A percentile compares a stretch with the other conserved stretches of the same genome.
These are phyloP conservation scores for Aureobasidium sp. DNA, from an alignment of 2,329 filamentous ascomycete species.

Conservation along the genomic window DNA sequence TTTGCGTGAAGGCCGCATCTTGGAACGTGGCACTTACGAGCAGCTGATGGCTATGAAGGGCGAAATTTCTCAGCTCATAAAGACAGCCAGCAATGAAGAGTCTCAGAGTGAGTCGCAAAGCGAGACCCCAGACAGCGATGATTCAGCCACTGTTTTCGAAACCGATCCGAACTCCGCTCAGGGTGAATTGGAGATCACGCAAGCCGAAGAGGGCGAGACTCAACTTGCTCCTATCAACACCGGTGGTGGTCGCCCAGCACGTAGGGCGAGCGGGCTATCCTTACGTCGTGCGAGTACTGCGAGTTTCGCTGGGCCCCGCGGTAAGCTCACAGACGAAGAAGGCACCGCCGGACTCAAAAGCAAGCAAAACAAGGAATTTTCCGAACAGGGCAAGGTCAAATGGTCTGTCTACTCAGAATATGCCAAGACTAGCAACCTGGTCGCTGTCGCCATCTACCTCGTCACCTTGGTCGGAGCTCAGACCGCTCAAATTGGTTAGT, in stretches of 20 bases:
- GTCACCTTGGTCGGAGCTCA: slow-evolving; percentile 72
- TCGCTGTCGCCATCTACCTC: slow-evolving; percentile 75
- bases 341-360: slow-evolving; percentile 58
- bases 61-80: slow-evolving; percentile 76
- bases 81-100: slow-evolving; percentile 57
- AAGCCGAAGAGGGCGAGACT: slow-evolving; percentile 63
- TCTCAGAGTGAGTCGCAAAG: slow-evolving; percentile 35
- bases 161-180: slow-evolving; percentile 41
- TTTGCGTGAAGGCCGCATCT: slow-evolving; percentile 72
- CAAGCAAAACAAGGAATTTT: slow-evolving; percentile 78
- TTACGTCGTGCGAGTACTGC: slow-evolving; percentile 85
- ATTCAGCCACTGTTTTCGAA: slow-evolving; percentile 54
- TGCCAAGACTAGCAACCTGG: slow-evolving; percentile 85
- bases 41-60: slow-evolving; percentile 93
- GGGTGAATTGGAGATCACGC: slow-evolving; percentile 49
- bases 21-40: slow-evolving; percentile 83
- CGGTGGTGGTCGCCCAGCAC: slow-evolving; percentile 48
- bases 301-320: slow-evolving; percentile 78
- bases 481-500: slow-evolving; percentile 68
- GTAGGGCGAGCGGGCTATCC: slow-evolving; percentile 64
- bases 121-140: slow-evolving; percentile 54
- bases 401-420: slow-evolving; percentile 94
- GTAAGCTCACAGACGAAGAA: slow-evolving; percentile 80
- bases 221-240: slow-evolving; percentile 68
- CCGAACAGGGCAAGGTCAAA: slow-evolving; percentile 95